Evolutionary conservation across 1,284 basidiomycete species (phyloP).

Genomic region (Anthracocystis panici-leucophaei): DNA sequence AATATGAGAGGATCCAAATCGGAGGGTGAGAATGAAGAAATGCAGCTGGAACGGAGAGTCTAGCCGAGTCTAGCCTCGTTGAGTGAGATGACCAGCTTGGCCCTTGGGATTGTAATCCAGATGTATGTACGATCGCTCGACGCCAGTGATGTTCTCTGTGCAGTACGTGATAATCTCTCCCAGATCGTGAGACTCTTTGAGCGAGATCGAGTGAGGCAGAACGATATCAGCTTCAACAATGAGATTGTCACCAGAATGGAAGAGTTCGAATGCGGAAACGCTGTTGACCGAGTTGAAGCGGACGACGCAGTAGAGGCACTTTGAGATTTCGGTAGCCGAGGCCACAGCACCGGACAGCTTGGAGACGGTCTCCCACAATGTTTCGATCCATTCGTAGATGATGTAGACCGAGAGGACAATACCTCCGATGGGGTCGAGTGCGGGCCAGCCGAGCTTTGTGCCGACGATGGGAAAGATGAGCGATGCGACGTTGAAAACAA

Average conservation of each 20-base stretch:
- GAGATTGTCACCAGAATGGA: conserved; percentile 66
- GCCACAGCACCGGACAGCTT: conserved; percentile 63
- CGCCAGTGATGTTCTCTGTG: conserved; percentile 57
- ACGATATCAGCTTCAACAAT: conserved; percentile 67
- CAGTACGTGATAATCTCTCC: conserved; percentile 68
- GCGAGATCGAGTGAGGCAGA: conserved; percentile 58
- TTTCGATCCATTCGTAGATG: conserved; percentile 65
- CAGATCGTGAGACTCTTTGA: conserved; percentile 67
- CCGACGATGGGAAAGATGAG: conserved; percentile 73
- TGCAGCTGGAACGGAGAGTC: neutral
- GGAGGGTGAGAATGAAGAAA: neutral
- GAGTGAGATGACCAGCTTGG: conserved; percentile 62
- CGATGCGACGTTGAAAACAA: conserved; percentile 74
- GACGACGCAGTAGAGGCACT: conserved; percentile 63
- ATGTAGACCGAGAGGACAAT: conserved; percentile 62
- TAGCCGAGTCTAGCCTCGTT: conserved; percentile 54
- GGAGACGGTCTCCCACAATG: conserved; percentile 61
- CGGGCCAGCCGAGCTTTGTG: conserved; percentile 47
- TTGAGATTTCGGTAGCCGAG: conserved; percentile 55
- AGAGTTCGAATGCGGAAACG: conserved; percentile 66
- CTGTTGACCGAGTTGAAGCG: conserved; percentile 65
- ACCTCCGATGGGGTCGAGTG: conserved; percentile 67
- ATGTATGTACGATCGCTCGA: conserved; percentile 64
- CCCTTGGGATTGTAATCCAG: conserved; percentile 64
- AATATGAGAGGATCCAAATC: neutral